Percentiles rank a stretch among this genome's conserved stretches.
These are phyloP conservation scores for Waltiozyma solani DNA, from an alignment of 1,139 yeast genomes.

Conservation along the genomic window DNA sequence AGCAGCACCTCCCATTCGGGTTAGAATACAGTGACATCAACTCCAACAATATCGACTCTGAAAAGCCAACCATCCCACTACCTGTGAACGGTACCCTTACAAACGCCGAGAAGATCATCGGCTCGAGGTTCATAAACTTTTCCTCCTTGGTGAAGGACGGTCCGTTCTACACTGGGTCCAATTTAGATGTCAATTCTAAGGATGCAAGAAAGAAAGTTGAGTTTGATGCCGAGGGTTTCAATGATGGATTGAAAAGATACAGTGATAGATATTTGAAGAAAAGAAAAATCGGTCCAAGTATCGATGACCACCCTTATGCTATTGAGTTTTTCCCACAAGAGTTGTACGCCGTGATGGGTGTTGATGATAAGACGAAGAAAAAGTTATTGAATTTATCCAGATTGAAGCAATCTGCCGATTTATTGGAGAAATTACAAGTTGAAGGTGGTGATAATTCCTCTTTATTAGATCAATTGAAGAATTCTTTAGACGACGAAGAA, in stretches of 20 bases:
- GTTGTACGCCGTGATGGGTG: constrained; percentile 66
- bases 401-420: constrained; percentile 25
- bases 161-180: constrained; percentile 64
- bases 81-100: constrained; percentile 65
- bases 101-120: constrained; percentile 45
- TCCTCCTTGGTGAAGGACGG: constrained; percentile 56
- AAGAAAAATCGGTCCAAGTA: constrained; percentile 65
- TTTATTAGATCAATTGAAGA: constrained; percentile 49
- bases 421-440: constrained; percentile 19
- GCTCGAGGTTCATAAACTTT: constrained; percentile 55
- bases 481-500: constrained; percentile 50
- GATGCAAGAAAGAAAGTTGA: constrained; percentile 5
- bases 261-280: constrained; percentile 67
- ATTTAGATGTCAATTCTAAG: constrained; percentile 16
- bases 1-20: constrained; percentile 49
- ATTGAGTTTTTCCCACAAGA: constrained; percentile 71
- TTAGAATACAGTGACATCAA: constrained; percentile 51
- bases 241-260: constrained; percentile 61
- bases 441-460: constrained; percentile 30
- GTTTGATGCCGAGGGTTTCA: constrained; percentile 30
- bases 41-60: constrained; percentile 10
- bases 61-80: constrained; percentile 27
- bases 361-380: constrained; percentile 41
- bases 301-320: constrained; percentile 76
- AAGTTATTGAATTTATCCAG: constrained; percentile 43